These are phyloP conservation scores for Vanrija pseudolonga DNA, from an alignment of 1,284 basidiomycete genomes.

Conservation along the genomic window DNA sequence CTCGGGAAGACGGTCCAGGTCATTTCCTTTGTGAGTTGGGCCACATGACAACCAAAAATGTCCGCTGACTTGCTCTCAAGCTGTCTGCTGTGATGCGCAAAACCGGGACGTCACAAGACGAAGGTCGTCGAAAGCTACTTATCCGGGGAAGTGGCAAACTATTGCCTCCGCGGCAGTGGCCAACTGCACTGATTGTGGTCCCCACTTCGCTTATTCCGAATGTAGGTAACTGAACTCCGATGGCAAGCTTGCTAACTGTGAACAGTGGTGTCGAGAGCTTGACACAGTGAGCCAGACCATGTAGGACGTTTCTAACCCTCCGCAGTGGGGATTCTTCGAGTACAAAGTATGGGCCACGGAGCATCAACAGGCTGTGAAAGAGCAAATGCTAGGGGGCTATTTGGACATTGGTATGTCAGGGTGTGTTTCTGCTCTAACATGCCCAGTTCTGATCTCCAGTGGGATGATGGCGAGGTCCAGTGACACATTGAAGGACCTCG, in stretches of 20 bases:
- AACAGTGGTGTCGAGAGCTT: constrained; percentile 51
- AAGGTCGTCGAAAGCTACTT: constrained; percentile 32
- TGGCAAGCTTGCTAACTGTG: constrained; percentile 14
- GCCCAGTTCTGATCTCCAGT: constrained; percentile 37
- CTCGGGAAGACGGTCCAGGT: constrained; percentile 49
- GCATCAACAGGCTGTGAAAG: constrained; percentile 9
- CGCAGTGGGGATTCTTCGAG: constrained; percentile 49
- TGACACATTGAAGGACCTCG: constrained; percentile 31
- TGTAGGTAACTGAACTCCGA: constrained; percentile 30
- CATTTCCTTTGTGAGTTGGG: constrained; percentile 37
- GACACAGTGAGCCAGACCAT: constrained; percentile 33
- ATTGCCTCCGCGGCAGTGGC: constrained; percentile 35
- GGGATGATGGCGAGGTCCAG: constrained; percentile 26
- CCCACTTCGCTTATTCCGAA: constrained; percentile 50
- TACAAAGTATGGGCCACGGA: constrained; percentile 24
- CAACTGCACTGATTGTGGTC: constrained; percentile 45
- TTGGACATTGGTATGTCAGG: constrained; percentile 38
- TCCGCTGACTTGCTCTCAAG: constrained; percentile 22
- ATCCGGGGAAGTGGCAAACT: constrained; percentile 12
- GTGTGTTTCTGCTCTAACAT: background rate
- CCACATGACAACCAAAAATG: background rate
- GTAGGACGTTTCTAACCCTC: background rate
- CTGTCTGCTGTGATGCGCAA: constrained; percentile 54
- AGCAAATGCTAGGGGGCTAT: constrained; percentile 28
- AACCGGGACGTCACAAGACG: constrained; percentile 43